Base-by-base conservation (phyloP, 495 filamentous ascomycete genomes). In the Venustampulla echinocandica region DNA sequence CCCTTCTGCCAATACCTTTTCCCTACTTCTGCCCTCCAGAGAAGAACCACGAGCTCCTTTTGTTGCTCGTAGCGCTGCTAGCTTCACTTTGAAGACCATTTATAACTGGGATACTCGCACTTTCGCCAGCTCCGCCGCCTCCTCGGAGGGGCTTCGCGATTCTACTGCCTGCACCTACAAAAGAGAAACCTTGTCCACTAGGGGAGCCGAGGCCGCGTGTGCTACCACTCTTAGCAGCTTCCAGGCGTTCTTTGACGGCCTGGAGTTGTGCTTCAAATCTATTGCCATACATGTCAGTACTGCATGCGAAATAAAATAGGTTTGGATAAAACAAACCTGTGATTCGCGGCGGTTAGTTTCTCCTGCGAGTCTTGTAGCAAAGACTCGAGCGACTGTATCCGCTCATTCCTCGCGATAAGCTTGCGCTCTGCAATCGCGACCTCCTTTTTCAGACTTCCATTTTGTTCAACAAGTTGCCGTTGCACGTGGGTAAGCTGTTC, bases 391-490 rank as follows among this genome's bases (percentile, higher is more conserved):
- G 83, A 89, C 58, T 89, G 81, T 58, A 98, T 98, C 42, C 92
- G 85, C 70, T 98, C 92, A 61, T 96, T 97, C 47, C 92, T 72
- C 11, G 92, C 92, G 61, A 93, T 90, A 37, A 98, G 76, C 64
- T 98, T 98, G 50, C 93, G 79, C 70, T 97, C 92, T 2, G 92
- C 93, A 60, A 98, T 97, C 24, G 92, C 92, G 40, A 98, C 92
- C 66, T 98, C 92, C 69, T 98, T 98, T 77, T 98, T 98, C 51
- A 98, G 69, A 45, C 80, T 82, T 54, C 84, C 82, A 64, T 98
- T 98, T 65, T 98, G 92, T 66, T 98, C 92, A 20, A 98, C 92
- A 6, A 98, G 77, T 70, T 98, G 93, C 18, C 92, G 79, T 64
- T 98, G 92, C 44, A 98, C 93, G 58, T 92, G 84, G 0, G 93